Evolutionary conservation across 2,329 filamentous ascomycete genomes (phyloP), one percentile per base, ranked within the genome.

Genomic region (Gliomastix tumulicola): DNA sequence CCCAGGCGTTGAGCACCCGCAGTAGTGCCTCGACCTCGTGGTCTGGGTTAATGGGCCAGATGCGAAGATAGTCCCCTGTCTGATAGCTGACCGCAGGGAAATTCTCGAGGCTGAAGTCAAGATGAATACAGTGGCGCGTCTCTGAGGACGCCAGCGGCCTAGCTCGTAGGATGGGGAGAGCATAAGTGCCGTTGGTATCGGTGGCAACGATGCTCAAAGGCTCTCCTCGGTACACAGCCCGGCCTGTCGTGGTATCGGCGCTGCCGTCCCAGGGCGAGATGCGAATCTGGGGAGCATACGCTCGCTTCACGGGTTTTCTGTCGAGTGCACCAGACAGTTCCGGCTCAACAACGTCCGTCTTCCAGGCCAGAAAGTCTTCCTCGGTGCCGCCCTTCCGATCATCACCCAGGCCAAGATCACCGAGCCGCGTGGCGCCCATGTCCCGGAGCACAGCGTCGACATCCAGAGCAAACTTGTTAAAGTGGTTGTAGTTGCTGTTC

Each of bases 121-220:
- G 47, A 37, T 65, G 39, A 8, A 54, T 21, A 21, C 51, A 66
- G 30, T 54, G 56, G 17, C 55, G 44, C 21, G 44, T 42, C 5
- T 37, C 36, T 11, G 39, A 36, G 3, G 27, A 35, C 38, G 50
- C 53, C 3, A 54, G 35, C 19, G 52, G 45, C 6, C 20, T 22
- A 6, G 41, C 94, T 56, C 88, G 82, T 50, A 70, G 72, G 49
- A 39, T 15, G 27, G 20, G 21, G 11, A 20, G 6, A 7, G 22
- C 10, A 13, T 20, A 12, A 11, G 13, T 30, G 32, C 17, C 25
- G 4, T 27, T 9, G n/a, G 19, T n/a, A n/a, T 22, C 17, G 6
- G n/a, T 34, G 32, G 28, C 7, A 3, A 35, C 12, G 28, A 16
- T 25, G 7, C 21, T 19, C 13, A 34, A 13, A 21, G 32, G 32